Conservation (phyloP, 306 rosid species). For the Cucumis hystrix region DNA sequence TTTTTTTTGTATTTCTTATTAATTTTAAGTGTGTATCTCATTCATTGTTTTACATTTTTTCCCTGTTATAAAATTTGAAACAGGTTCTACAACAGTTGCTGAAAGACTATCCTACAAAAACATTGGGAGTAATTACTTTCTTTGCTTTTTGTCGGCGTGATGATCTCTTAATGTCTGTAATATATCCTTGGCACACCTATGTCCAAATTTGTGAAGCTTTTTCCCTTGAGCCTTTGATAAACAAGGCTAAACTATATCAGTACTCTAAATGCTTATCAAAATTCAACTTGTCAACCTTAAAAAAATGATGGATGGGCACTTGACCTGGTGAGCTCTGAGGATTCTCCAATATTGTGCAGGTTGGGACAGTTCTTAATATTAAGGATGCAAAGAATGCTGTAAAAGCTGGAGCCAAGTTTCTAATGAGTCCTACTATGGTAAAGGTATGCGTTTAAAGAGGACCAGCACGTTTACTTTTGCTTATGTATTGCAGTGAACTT, state of each 20-base stretch:
- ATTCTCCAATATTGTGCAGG: conserved; percentile 30
- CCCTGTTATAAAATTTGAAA: neutral
- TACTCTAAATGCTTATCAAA: neutral
- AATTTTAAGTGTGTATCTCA: conserved; percentile 13
- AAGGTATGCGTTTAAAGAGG: conserved; percentile 29
- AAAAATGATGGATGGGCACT: neutral
- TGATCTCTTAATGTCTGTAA: neutral
- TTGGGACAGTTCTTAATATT: conserved; percentile 71
- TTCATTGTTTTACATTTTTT: neutral
- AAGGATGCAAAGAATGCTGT: conserved; percentile 70
- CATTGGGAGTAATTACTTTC: conserved; percentile 45
- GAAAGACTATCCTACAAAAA: conserved; percentile 49
- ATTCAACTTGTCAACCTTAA: neutral
- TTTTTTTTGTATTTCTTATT: conserved; percentile 1
- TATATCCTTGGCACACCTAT: neutral
- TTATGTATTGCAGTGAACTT: neutral
- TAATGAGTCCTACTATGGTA: conserved; percentile 79
- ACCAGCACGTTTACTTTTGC: neutral
- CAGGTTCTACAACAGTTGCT: conserved; percentile 69
- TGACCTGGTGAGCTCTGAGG: conserved; percentile 11
- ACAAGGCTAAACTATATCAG: neutral
- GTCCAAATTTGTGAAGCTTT: neutral
- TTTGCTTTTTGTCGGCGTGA: neutral
- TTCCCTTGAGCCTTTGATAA: neutral
- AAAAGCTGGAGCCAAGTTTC: conserved; percentile 74